These are phyloP conservation scores for Saturnispora mendoncae DNA, from an alignment of 805 yeast species.

Conservation along the genomic window DNA sequence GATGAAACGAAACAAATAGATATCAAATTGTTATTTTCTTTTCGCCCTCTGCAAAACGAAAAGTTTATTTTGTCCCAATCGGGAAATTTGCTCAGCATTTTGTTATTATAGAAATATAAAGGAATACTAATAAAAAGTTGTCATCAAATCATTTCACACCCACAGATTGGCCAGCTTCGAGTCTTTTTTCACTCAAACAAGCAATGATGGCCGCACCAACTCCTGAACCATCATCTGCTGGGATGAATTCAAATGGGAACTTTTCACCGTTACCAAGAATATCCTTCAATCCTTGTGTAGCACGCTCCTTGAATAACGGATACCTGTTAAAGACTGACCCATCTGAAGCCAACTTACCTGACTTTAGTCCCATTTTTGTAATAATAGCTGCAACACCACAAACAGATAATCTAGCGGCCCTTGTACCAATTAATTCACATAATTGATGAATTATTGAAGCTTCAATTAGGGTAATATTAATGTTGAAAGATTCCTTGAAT, in stretches of 20 bases:
- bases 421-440: conserved; percentile 80
- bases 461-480: conserved; percentile 66
- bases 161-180: conserved; percentile 50
- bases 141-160: conserved; percentile 15
- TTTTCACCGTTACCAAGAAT: conserved; percentile 40
- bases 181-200: conserved; percentile 79
- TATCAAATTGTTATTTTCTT: too few relatives aligned
- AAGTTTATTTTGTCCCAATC: not conserved
- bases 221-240: conserved; percentile 87
- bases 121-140: too few relatives aligned
- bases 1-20: too few relatives aligned
- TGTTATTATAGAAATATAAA: conserved; percentile 2
- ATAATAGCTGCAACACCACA: conserved; percentile 95
- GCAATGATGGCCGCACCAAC: conserved; percentile 98
- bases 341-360: conserved; percentile 91
- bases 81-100: conserved; percentile 1
- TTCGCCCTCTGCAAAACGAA: not conserved
- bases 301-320: conserved; percentile 85
- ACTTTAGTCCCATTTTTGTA: conserved; percentile 67
- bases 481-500: conserved; percentile 49
- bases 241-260: conserved; percentile 22
- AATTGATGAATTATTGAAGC: conserved; percentile 73
- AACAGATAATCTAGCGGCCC: conserved; percentile 86
- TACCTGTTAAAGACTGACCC: conserved; percentile 93
- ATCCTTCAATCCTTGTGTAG: conserved; percentile 80